These are phyloP conservation scores for Gossypioides kirkii DNA, from an alignment of 345 rosid species.

Conservation along the genomic window DNA sequence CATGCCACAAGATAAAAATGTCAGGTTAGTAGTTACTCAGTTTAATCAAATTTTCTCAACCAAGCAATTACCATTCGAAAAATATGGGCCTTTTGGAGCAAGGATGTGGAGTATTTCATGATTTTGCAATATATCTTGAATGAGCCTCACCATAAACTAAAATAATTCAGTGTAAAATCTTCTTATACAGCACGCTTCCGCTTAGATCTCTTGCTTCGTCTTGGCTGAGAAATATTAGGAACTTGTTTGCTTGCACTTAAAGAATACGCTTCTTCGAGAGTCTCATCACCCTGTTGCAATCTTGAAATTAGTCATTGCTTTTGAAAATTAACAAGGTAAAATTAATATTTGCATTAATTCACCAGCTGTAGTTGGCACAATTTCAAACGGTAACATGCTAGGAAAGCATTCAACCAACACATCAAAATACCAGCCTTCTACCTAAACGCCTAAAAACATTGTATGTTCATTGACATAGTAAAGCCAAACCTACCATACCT, in stretches of 20 bases:
- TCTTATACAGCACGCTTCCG: conserved; percentile 72
- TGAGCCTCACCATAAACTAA: conserved; percentile 40
- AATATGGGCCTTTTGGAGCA: conserved; percentile 9
- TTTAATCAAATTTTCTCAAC: background rate
- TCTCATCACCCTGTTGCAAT: conserved; percentile 54
- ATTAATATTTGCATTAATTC: background rate
- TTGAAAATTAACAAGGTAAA: background rate
- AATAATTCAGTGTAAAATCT: conserved; percentile 16
- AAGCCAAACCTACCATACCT: conserved; percentile 1
- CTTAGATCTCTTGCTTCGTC: conserved; percentile 88
- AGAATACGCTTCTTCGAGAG: conserved; percentile 68
- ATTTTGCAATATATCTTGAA: conserved; percentile 25
- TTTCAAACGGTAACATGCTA: background rate
- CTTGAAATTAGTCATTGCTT: conserved; percentile 2
- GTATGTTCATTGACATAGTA: background rate
- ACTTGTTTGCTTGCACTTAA: conserved; percentile 51
- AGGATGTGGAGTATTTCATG: conserved; percentile 1
- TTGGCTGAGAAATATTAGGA: conserved; percentile 56
- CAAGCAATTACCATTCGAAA: background rate
- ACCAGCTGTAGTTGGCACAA: background rate
- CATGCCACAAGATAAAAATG: conserved; percentile 2
- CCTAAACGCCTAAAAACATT: background rate
- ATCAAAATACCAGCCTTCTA: background rate
- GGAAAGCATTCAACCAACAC: background rate
- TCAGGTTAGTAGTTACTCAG: background rate